Conservation (phyloP, 164 flowering plant species). For the Pachysandra terminalis region DNA sequence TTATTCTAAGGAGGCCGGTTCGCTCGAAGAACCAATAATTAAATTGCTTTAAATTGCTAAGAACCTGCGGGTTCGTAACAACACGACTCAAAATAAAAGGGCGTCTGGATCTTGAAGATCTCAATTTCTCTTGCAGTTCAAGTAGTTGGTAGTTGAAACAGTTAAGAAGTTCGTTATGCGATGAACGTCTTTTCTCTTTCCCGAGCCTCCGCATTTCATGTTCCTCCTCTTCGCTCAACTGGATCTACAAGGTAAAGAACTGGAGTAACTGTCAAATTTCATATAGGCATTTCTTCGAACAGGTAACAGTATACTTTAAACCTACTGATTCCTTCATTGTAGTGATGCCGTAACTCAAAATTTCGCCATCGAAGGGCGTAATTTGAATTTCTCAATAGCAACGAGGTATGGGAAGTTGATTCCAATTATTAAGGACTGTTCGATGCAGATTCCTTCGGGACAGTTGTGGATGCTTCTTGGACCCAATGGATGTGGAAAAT, state of each 20-base stretch:
- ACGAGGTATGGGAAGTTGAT: constrained; percentile 37
- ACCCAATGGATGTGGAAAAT: constrained; percentile 96
- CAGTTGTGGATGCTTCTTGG: constrained; percentile 98
- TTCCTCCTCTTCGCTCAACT: constrained; percentile 20
- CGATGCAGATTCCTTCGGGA: constrained; percentile 71
- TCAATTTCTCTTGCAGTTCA: no score
- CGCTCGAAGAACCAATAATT: no score
- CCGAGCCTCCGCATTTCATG: constrained; percentile 15
- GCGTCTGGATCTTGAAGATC: not conserved
- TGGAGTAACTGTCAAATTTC: constrained; percentile 1
- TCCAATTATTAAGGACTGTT: constrained; percentile 71
- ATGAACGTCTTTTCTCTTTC: constrained; percentile 16
- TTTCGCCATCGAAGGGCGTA: constrained; percentile 60
- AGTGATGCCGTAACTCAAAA: constrained; percentile 25
- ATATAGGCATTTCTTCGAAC: constrained; percentile 20
- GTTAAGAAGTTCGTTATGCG: not conserved
- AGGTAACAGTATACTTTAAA: not conserved
- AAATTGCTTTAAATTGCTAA: no score
- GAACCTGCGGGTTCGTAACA: no score
- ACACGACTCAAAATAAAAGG: no score
- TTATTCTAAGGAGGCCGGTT: no score
- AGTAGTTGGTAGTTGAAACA: not conserved
- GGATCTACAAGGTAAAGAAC: constrained; percentile 18
- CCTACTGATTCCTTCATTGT: constrained; percentile 2
- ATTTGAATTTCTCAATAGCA: constrained; percentile 54